A percentile compares a stretch with the other conserved stretches of the same genome.
These are phyloP conservation scores for Arthrobotrys megalospora DNA, from an alignment of 2,329 filamentous ascomycete genomes.

Conservation along the genomic window DNA sequence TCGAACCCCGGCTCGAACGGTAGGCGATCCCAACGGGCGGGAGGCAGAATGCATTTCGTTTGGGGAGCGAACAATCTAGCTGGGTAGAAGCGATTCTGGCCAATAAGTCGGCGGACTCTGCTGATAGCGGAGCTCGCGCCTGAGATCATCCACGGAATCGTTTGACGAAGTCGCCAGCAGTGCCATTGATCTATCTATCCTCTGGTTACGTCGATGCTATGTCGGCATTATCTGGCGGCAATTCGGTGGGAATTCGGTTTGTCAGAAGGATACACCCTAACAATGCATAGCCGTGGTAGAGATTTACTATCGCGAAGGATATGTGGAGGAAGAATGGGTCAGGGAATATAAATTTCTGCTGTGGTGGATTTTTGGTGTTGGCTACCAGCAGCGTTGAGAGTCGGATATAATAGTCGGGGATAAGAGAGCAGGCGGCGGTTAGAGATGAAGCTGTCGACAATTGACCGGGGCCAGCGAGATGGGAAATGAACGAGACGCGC, in stretches of 20 bases:
- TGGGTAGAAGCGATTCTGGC: conserved; percentile 10
- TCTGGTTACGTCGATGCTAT: not conserved
- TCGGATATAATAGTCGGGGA: conserved; percentile 36
- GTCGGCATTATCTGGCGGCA: not conserved
- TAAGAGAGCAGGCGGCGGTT: conserved; percentile 18
- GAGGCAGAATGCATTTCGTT: conserved; percentile 36
- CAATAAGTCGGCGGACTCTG: conserved; percentile 41
- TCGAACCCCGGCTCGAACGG: conserved; percentile 15
- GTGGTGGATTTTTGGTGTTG: conserved; percentile 31
- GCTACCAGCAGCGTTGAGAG: not conserved
- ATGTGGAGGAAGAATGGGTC: not conserved
- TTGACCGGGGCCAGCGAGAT: conserved; percentile 27
- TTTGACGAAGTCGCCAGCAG: conserved; percentile 21
- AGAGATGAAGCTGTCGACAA: conserved; percentile 38
- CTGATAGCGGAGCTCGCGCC: conserved; percentile 45
- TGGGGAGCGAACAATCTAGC: conserved; percentile 10
- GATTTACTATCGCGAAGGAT: too few species aligned
- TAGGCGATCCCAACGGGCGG: conserved; percentile 8
- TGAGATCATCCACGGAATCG: conserved; percentile 53
- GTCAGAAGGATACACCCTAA: not conserved
- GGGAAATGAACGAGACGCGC: conserved; percentile 43
- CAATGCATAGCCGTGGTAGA: not conserved
- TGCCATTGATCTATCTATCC: conserved; percentile 39
- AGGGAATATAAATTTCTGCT: conserved; percentile 29
- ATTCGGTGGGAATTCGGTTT: not conserved